Base-by-base conservation (phyloP, 2,329 filamentous ascomycete species). In the Arthrobotrys pseudoclavata region DNA sequence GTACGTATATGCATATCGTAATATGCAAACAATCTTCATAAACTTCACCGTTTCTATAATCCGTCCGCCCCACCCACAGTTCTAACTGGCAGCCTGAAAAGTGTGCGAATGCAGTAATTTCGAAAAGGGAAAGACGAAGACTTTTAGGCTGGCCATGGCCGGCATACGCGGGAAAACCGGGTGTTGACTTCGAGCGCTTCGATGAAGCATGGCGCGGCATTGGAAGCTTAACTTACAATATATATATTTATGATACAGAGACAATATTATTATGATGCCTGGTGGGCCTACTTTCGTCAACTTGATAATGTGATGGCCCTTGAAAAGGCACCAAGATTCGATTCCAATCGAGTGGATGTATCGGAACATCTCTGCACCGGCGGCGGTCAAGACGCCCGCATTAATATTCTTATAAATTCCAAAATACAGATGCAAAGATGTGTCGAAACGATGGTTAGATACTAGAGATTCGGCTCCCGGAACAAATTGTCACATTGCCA, bases 71-170 rank as follows among this genome's bases (percentile, higher is more conserved):
- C 71, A 69, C 64, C 10, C 48, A 37, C 15, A 3, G 20, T 2
- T 18, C 20, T 34, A 24, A 47, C 20, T 76, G 72, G 72, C 34
- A 77, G 74, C 74, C 74, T 77, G 74, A 77, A 77, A 52, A 42
- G 15, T 10, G 24, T 4, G 66, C 34, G 22, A 68, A 71, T 77
- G 74, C 74, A 71, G 29, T 0, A 42, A n/a, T 22, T 64, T 67
- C 74, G 34, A 34, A 77, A 77, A 71, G 71, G 74, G 74, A 77
- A 77, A 77, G 74, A 77, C 69, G 55, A 77, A 77, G 70, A 55
- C 26, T 47, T 50, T 55, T 77, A 77, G 74, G 74, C 74, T 77
- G 74, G 74, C 42, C 62, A 42, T 42, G 55, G 55, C 55, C 4
- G 34, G 22, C 12, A 42, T 60, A 71, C 18, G 20, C 60, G 66